A percentile compares a stretch with the other conserved stretches of the same genome.
These are phyloP conservation scores for Fomitopsis betulina DNA, from an alignment of 1,284 basidiomycete genomes.

Conservation along the genomic window DNA sequence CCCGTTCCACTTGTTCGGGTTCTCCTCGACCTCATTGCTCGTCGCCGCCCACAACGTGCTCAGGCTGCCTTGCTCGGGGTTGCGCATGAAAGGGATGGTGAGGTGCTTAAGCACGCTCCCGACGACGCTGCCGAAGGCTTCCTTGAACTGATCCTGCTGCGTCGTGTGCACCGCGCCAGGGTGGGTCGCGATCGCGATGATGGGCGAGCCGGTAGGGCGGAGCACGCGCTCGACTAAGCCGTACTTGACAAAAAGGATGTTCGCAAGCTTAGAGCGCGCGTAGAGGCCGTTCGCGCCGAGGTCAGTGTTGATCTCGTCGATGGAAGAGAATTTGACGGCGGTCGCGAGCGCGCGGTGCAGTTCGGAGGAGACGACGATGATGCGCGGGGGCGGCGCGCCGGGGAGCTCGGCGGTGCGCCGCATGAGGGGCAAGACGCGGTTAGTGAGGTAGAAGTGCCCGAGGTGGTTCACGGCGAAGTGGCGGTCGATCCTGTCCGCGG, in stretches of 20 bases:
- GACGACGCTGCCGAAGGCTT: slow-evolving; percentile 32
- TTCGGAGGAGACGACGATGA: slow-evolving; percentile 38
- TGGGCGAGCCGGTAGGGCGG: slow-evolving; percentile 24
- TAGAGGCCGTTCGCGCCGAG: slow-evolving; percentile 33
- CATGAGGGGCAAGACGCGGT: slow-evolving; percentile 39
- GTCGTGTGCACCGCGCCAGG: slow-evolving; percentile 39
- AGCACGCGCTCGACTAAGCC: slow-evolving; percentile 35
- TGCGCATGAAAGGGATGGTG: slow-evolving; percentile 31
- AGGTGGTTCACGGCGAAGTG: slow-evolving; percentile 37
- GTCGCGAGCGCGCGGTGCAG: slow-evolving; percentile 34
- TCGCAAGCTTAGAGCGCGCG: slow-evolving; percentile 39
- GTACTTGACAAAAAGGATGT: slow-evolving; percentile 37
- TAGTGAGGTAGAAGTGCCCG: slow-evolving; percentile 40
- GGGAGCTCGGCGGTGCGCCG: slow-evolving; percentile 32
- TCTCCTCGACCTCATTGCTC: slow-evolving; percentile 32
- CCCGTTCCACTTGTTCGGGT: slow-evolving; percentile 29
- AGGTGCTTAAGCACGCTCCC: slow-evolving; percentile 31
- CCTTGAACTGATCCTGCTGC: slow-evolving; percentile 39
- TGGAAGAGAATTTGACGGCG: slow-evolving; percentile 29
- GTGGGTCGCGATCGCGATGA: slow-evolving; percentile 36
- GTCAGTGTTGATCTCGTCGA: slow-evolving; percentile 35
- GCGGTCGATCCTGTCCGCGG: slow-evolving; percentile 35
- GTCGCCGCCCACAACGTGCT: slow-evolving; percentile 34
- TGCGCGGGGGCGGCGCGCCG: slow-evolving; percentile 27
- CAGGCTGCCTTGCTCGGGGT: slow-evolving; percentile 31